Conservation (phyloP, 1,139 yeast genomes). For the Kazachstania sp. region DNA sequence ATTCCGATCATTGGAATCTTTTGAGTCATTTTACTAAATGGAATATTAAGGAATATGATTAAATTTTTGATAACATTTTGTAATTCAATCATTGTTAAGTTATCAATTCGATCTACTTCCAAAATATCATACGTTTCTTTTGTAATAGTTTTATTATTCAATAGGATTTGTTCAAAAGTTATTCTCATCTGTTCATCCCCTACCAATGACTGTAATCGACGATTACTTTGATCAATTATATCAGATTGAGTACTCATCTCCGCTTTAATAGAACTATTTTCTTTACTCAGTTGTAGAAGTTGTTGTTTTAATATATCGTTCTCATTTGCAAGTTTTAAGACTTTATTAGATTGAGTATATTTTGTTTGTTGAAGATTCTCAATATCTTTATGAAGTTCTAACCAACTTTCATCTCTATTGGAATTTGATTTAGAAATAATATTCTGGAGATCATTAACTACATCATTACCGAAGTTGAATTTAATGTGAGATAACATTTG, state of each 20-base stretch:
- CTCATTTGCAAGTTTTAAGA: too few species aligned
- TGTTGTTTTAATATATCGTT: too few species aligned
- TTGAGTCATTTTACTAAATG: constrained; percentile 25
- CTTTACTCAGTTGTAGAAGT: neutral
- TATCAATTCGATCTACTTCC: constrained; percentile 25
- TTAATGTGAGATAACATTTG: neutral
- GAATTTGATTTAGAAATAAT: too few species aligned
- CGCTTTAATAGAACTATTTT: neutral
- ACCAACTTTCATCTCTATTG: too few species aligned
- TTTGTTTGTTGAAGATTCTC: too few species aligned
- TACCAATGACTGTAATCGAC: neutral
- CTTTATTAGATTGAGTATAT: too few species aligned
- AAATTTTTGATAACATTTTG: constrained; percentile 30
- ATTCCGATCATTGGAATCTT: constrained; percentile 25
- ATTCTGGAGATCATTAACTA: too few species aligned
- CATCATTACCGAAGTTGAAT: too few species aligned
- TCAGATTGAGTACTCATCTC: neutral
- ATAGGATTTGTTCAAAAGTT: constrained; percentile 10
- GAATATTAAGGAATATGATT: constrained; percentile 27
- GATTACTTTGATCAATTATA: neutral
- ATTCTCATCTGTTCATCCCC: constrained; percentile 3
- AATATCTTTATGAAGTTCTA: too few species aligned
- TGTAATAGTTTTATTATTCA: constrained; percentile 10
- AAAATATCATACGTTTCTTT: constrained; percentile 17
- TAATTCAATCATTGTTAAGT: constrained; percentile 19